phyloP scores from a whole-genome alignment of 2,329 filamentous ascomycete species.

The Diaporthe ampelina region DNA sequence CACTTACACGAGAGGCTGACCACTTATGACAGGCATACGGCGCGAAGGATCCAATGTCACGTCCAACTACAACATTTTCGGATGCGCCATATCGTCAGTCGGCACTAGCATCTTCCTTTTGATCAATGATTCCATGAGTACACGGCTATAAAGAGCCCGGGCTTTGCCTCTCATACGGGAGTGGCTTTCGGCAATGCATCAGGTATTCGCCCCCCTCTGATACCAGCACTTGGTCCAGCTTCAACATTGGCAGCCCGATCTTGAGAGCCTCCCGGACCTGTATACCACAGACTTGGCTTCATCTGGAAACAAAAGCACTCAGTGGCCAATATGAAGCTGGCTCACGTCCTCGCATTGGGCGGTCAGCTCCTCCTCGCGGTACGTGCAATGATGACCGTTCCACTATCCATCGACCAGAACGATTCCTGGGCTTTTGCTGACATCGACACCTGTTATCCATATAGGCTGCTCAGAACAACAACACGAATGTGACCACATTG shows the following conservation, averaged over 20 bases:
- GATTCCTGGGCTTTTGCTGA: background rate
- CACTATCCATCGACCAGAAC: background rate
- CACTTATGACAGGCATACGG: background rate
- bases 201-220: background rate
- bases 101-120: background rate
- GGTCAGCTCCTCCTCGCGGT: slow-evolving; percentile 2
- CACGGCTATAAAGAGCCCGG: background rate
- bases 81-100: background rate
- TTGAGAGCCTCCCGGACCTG: too few species aligned
- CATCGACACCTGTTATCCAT: too few species aligned
- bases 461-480: background rate
- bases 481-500: slow-evolving; percentile 8
- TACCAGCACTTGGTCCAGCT: background rate
- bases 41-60: slow-evolving; percentile 21
- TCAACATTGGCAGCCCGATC: background rate
- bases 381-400: background rate
- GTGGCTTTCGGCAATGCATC: background rate
- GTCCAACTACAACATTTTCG: background rate
- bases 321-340: background rate
- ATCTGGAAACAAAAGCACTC: background rate
- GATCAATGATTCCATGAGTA: background rate
- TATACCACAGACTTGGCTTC: too few species aligned
- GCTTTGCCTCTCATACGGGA: background rate
- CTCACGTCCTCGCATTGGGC: background rate
- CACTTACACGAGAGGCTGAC: background rate